A percentile compares a stretch with the other conserved stretches of the same genome.
Conservation (phyloP, 2,329 filamentous ascomycete genomes). For the Aspergillus ustus region DNA sequence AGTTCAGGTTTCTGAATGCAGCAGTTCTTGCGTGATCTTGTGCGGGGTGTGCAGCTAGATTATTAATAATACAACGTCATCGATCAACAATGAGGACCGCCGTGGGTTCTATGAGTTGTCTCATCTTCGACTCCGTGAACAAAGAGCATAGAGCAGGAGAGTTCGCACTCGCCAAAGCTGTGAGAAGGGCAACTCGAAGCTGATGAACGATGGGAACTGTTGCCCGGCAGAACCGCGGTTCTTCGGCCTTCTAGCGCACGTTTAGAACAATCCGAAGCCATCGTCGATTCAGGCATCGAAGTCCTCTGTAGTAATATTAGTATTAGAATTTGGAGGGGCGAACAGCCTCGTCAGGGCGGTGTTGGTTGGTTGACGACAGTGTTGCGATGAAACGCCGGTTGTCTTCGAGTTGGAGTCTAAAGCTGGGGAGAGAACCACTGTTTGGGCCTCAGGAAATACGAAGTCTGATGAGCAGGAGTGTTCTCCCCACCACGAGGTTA, state of each 20-base stretch:
- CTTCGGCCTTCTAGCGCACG: conserved; percentile 9
- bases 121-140: not conserved
- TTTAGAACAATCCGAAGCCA: conserved; percentile 10
- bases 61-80: conserved; percentile 12
- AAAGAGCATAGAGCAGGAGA: not conserved
- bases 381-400: conserved; percentile 7
- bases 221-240: not conserved
- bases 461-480: conserved; percentile 1
- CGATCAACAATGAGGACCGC: not conserved
- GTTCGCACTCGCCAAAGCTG: not conserved
- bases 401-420: not conserved
- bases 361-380: conserved; percentile 1
- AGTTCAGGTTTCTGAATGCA: not conserved
- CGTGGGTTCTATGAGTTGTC: not conserved
- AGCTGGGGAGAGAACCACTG: not conserved
- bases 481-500: not conserved
- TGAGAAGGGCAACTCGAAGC: not conserved
- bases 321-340: not conserved
- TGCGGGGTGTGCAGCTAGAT: conserved; percentile 2
- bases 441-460: not conserved
- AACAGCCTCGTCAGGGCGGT: conserved; percentile 4
- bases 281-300: conserved; percentile 5
- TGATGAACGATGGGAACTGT: not conserved
- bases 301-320: not conserved
- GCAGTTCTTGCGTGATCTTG: conserved; percentile 5